Percentiles rank a stretch among this genome's conserved stretches.
These are phyloP conservation scores for Pestalotiopsis sp. DNA, from an alignment of 2,329 filamentous ascomycete genomes.

Conservation along the genomic window DNA sequence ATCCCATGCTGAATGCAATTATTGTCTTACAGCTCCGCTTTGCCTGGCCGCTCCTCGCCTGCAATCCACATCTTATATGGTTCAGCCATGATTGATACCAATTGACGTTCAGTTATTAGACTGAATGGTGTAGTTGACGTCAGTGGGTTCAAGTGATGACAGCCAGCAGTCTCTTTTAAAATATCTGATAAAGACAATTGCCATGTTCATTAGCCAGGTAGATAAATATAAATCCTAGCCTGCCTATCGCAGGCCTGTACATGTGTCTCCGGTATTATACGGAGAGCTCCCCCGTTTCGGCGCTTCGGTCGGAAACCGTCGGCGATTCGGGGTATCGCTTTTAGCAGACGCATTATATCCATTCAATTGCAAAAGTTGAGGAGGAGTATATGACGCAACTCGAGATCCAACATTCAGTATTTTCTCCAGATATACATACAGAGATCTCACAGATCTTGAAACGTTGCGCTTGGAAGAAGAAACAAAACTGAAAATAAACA, in stretches of 20 bases:
- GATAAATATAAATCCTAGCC: no score
- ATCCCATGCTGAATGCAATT: neutral
- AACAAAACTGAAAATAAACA: no score
- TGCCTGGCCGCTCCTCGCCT: constrained; percentile 41
- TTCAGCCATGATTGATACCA: constrained; percentile 18
- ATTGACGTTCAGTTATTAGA: no score
- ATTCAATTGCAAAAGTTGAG: neutral
- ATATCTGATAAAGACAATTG: no score
- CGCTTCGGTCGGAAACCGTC: constrained; percentile 8
- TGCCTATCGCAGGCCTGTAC: neutral
- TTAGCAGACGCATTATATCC: neutral
- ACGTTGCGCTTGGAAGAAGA: no score
- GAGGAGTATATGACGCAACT: neutral
- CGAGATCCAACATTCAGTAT: neutral
- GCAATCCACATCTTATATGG: constrained; percentile 40
- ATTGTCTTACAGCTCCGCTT: constrained; percentile 44
- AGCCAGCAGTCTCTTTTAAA: no score
- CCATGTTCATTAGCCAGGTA: no score
- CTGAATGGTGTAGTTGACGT: neutral
- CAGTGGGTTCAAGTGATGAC: neutral
- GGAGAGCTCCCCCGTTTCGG: constrained; percentile 4
- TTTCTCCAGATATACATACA: neutral
- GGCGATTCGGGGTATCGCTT: constrained; percentile 1
- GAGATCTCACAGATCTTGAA: no score
- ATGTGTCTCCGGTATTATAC: neutral